Base-by-base conservation (phyloP, 2,329 filamentous ascomycete species). In the Colletotrichum filicis region DNA sequence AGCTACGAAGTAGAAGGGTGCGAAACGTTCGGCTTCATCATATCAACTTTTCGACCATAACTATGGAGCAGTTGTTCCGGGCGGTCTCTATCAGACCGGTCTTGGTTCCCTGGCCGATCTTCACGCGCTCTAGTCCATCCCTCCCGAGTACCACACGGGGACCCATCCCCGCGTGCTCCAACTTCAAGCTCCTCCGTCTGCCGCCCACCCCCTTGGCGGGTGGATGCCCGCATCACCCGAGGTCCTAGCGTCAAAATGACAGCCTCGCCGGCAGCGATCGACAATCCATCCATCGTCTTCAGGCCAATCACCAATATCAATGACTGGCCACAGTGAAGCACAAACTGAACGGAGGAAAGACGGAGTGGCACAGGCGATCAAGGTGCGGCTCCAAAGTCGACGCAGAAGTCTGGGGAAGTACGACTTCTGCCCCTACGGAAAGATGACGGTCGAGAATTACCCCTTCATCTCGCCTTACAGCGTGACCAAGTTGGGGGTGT, bases 171-270 rank as follows among this genome's bases (percentile, higher is more conserved):
- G 49, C 64, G 58, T 58, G 58, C 69, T 60, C 24, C 58, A 53
- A 60, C 26, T 32, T 24, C 42, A 52, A 63, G 60, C 60, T 63
- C 60, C 42, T 53, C 42, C 49, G 53, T 42, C 42, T 46, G 42
- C 42, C 19, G 42, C 19, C 49, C 49, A 58, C 65, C 57, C 57
- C 52, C 37, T 58, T 68, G 57, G 52, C 59, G 53, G 53, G 69
- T 59, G 69, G 65, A 59, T 72, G 66, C 66, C 66, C 69, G 66
- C 69, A 64, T 63, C 59, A 64, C 69, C 66, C 66, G 69, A 72
- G 59, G 66, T 64, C 69, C 35, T 72, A 72, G 69, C 69, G 66
- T n/a, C 59, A 26, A 72, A 69, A 58, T 63, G 65, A 62, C 58
- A 72, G 58, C 69, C 69, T 69, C 58, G 69, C 52, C 69, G 58